Evolutionary conservation across 495 filamentous ascomycete genomes (phyloP), one percentile per base, ranked within the genome.

Genomic region (Emericellopsis terricola): DNA sequence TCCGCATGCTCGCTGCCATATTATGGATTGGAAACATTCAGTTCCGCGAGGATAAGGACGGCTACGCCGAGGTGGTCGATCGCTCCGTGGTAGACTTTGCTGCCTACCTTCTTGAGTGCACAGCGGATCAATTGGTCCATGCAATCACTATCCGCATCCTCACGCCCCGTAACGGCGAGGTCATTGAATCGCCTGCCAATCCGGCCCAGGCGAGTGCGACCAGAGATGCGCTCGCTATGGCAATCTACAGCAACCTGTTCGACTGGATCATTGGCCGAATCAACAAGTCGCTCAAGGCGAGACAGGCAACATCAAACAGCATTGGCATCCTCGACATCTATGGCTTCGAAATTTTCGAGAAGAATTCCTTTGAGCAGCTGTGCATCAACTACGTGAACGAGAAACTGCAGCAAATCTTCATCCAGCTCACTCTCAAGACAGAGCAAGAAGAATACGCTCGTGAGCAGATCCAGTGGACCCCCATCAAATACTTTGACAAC

Each of bases 381-480:
- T 99, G 91, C 55, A 99, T 99, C 57, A 99, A 99, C 64, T 99
- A 99, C 50, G 91, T 99, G 49, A 99, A 99, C 57, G 91, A 99
- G 55, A 99, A 99, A 55, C 62, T 99, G 30, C 91, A 99, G 56
- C 91, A 99, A 52, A 99, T 99, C 46, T 99, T 99, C 51, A 99
- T 99, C 39, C 91, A 99, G 53, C 65, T 99, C 39, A 99, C 91
- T 0, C 57, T 99, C 31, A 91, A 89, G 59, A 79, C 91, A 1
- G 91, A 99, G 50, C 91, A 99, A 57, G 91, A 99, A 38, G 91
- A 99, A 54, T 99, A 99, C 42, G 84, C 80, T 9, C 65, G 84
- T 30, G 91, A 99, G 51, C 73, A 94, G 60, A 99, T 99, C 51
- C 72, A 85, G 48, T 99, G 91, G 91, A 94, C 86, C 0, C 91